A percentile compares a stretch with the other conserved stretches of the same genome.
phyloP scores from a whole-genome alignment of 1,284 basidiomycete species.

The Leccinum pseudoinsigne region DNA sequence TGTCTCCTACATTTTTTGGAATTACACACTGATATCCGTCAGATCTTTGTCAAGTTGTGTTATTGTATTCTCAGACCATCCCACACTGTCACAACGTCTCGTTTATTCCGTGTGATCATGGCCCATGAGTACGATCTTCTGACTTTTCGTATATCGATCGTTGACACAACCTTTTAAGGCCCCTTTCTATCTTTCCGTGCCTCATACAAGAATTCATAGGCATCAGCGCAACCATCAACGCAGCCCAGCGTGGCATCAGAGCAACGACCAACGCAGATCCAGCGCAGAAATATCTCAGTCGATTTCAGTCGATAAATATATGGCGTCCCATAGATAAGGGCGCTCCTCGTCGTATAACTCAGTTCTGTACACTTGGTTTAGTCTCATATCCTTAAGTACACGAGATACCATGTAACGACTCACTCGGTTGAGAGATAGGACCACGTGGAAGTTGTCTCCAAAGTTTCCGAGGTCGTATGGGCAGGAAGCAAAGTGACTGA shows the following conservation, averaged over 20 bases:
- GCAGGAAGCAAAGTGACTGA: no score
- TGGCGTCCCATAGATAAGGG: no score
- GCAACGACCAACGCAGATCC: not conserved
- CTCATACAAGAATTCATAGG: not conserved
- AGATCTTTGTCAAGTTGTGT: not conserved
- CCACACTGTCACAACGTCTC: not conserved
- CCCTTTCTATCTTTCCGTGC: not conserved
- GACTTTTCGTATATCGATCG: not conserved
- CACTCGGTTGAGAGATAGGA: no score
- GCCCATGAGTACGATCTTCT: not conserved
- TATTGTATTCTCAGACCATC: not conserved
- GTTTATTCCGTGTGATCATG: not conserved
- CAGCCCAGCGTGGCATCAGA: not conserved
- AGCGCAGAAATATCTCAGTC: not conserved
- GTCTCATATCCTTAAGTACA: no score
- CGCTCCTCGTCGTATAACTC: no score
- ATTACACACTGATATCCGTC: not conserved
- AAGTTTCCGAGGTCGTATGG: no score
- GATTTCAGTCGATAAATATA: not conserved
- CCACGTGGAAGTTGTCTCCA: no score
- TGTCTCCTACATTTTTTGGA: not conserved
- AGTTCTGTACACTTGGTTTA: no score
- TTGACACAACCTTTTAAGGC: not conserved
- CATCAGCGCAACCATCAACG: not conserved
- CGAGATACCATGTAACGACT: no score